Evolutionary conservation across 2,329 filamentous ascomycete genomes (phyloP), one percentile per base, ranked within the genome.

Genomic region (Magnaporthiopsis poae): DNA sequence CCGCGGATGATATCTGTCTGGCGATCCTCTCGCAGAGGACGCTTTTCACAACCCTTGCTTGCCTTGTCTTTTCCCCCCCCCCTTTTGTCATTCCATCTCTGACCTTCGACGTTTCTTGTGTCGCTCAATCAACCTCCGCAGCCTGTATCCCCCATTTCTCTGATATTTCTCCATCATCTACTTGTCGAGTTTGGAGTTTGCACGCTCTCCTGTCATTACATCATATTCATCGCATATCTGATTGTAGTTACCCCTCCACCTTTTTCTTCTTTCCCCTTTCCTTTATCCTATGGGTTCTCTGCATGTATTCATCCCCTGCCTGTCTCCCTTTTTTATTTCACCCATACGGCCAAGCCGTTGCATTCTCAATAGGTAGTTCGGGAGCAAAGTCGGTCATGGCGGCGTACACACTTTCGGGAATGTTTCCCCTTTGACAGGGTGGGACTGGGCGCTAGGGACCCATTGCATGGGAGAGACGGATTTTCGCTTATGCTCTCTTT

Each of bases 201-300:
- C 39, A 18, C 39, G 39, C 39, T 46, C 31, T 31, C 31, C 31
- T 7, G 4, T 18, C 39, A 13, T 46, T 46, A 46, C 15, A 46
- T 46, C 39, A 46, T 46, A 46, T 46, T 4, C 39, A 46, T 46
- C 39, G 39, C 39, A 46, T 46, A 46, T 46, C 39, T 18, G 39
- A 46, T 46, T 46, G 15, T 46, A 18, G 39, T 46, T 46, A 13
- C 39, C 15, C 11, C 12, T 15, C 12, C 12, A 2, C 15, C 5
- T 46, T 46, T 46, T 46, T 46, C 15, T 46, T 18, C 13, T 27
- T 27, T 39, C 39, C 52, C 36, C 5, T 31, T 11, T 36, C 35
- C 35, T 15, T 15, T 52, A 27, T 39, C 29, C 27, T n/a, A n/a
- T 52, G 77, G 73, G 65, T 59, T 18, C 59, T 36, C 52, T 56